Evolutionary conservation across 352 stramenopile species (phyloP).

Genomic region (Pythium periplocum): DNA sequence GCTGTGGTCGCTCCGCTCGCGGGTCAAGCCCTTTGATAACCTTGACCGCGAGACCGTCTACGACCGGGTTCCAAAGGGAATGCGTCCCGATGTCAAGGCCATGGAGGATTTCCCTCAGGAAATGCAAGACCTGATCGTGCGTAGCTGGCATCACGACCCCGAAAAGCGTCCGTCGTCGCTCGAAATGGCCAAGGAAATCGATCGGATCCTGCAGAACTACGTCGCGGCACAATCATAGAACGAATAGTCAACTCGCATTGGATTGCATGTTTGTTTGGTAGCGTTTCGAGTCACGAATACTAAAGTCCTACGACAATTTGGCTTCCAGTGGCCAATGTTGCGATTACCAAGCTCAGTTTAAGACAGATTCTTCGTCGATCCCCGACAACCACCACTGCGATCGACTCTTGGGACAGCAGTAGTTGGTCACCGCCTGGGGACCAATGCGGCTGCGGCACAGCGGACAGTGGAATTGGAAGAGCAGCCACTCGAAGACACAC

Average conservation of each 20-base stretch:
- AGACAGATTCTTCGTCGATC: slow-evolving; percentile 47
- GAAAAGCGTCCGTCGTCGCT: slow-evolving; percentile 37
- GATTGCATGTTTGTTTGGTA: no score
- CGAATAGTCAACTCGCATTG: no score
- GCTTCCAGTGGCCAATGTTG: no score
- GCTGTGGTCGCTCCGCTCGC: slow-evolving; percentile 50
- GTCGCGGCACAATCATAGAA: no score
- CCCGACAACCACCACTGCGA: slow-evolving; percentile 67
- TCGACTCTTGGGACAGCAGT: slow-evolving; percentile 45
- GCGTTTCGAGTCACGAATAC: no score
- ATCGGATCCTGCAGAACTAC: slow-evolving; percentile 39
- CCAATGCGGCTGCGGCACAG: slow-evolving; percentile 54
- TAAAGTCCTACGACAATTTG: no score
- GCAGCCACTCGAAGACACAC: slow-evolving; percentile 71
- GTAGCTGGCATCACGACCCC: slow-evolving; percentile 46
- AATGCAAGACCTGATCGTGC: slow-evolving; percentile 64
- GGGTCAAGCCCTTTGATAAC: slow-evolving; percentile 39
- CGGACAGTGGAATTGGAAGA: slow-evolving; percentile 68
- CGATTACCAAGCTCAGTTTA: no score
- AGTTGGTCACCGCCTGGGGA: slow-evolving; percentile 48
- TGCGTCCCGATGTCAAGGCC: slow-evolving; percentile 31
- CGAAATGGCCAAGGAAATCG: slow-evolving; percentile 46
- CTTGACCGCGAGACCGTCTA: slow-evolving; percentile 52
- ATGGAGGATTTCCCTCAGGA: slow-evolving; percentile 55
- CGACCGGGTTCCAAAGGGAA: slow-evolving; percentile 34